Evolutionary conservation across 208 protist genomes (phyloP).

Genomic region (Trichomonas gallinae): DNA sequence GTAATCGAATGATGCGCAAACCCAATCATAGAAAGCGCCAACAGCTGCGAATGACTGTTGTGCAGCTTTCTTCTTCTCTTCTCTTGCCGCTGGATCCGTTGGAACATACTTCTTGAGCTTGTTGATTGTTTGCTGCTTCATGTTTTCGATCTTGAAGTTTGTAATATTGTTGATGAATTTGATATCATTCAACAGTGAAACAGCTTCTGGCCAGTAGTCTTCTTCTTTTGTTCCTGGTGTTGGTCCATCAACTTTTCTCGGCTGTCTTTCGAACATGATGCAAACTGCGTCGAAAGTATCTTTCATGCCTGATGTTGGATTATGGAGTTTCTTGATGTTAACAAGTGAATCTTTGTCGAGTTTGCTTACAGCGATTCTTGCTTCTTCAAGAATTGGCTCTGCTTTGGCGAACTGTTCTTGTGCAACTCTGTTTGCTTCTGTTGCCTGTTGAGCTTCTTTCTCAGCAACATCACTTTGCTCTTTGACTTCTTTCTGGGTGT

Average conservation of each 20-base stretch:
- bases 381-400: not conserved
- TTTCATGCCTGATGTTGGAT: not conserved
- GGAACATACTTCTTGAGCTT: constrained; percentile 77
- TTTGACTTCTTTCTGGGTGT: not conserved
- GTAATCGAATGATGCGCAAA: constrained; percentile 49
- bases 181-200: constrained; percentile 58
- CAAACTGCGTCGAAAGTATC: constrained; percentile 20
- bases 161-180: constrained; percentile 84
- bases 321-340: not conserved
- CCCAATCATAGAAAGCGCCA: constrained; percentile 48
- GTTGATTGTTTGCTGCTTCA: constrained; percentile 78
- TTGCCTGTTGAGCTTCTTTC: not conserved
- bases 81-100: constrained; percentile 45
- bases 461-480: not conserved
- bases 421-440: not conserved
- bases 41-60: constrained; percentile 31
- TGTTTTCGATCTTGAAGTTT: constrained; percentile 78
- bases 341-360: not conserved
- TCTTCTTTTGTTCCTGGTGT: not conserved
- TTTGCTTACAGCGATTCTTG: not conserved
- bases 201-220: not conserved
- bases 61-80: not conserved
- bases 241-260: not conserved
- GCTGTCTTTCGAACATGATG: not conserved
- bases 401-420: constrained; percentile 13